phyloP scores from a whole-genome alignment of 805 yeast genomes.

The Huiozyma sinensis region DNA sequence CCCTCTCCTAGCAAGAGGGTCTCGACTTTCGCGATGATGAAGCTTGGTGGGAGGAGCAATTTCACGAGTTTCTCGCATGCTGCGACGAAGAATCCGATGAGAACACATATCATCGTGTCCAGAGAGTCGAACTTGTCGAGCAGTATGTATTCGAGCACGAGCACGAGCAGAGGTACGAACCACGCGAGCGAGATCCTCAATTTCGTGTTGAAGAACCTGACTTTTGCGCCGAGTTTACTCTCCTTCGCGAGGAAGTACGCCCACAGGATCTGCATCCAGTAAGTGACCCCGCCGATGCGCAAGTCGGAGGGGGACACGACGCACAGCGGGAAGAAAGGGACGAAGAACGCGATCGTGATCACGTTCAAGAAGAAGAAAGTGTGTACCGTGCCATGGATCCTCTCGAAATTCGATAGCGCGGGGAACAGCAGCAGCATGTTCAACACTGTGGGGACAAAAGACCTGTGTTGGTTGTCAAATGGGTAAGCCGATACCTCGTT shows the following conservation, averaged over 20 bases:
- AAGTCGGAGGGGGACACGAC: background rate
- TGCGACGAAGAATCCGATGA: background rate
- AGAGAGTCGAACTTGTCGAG: background rate
- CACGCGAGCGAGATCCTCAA: background rate
- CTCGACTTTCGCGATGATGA: background rate
- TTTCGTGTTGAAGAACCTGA: background rate
- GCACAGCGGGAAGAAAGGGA: background rate
- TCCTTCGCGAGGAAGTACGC: constrained; percentile 1
- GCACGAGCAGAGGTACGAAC: background rate
- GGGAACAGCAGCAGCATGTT: constrained; percentile 1
- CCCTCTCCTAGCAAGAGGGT: background rate
- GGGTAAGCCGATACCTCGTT: background rate
- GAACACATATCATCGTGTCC: background rate
- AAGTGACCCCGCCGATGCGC: background rate
- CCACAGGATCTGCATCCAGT: constrained; percentile 1
- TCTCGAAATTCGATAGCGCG: constrained; percentile 1
- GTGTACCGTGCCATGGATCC: constrained; percentile 1
- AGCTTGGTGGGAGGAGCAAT: constrained; percentile 2
- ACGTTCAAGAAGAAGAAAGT: constrained; percentile 1
- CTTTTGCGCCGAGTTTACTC: constrained; percentile 1
- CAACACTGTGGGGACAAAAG: background rate
- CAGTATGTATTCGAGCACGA: background rate
- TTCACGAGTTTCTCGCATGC: background rate
- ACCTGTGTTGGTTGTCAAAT: constrained; percentile 1
- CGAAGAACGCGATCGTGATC: background rate